A percentile compares a stretch with the other conserved stretches of the same genome.
phyloP scores from a whole-genome alignment of 164 flowering plant genomes.

The Malania oleifera region DNA sequence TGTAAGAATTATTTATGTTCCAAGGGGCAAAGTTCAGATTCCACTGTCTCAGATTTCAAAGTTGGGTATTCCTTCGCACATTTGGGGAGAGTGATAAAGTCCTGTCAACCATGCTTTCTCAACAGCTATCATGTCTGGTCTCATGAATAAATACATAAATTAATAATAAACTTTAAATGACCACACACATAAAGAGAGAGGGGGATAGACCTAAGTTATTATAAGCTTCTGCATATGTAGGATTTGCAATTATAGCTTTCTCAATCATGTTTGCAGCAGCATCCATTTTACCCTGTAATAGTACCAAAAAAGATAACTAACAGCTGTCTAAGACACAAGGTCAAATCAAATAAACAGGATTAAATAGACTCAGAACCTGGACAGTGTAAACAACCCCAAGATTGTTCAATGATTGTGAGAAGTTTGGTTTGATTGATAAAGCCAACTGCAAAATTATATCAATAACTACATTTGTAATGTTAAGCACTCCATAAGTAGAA shows the following conservation, averaged over 20 bases:
- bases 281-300: slow-evolving; percentile 93
- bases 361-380: slow-evolving; percentile 51
- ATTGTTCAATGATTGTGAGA: slow-evolving; percentile 95
- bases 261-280: slow-evolving; percentile 98
- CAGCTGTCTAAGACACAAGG: slow-evolving; percentile 1
- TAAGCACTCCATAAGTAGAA: slow-evolving; percentile 5
- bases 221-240: slow-evolving; percentile 97
- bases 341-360: neutral
- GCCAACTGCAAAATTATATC: slow-evolving; percentile 62
- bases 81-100: no score
- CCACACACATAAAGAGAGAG: no score
- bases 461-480: neutral
- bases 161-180: no score
- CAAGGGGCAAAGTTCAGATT: no score
- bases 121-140: no score
- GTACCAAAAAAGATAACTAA: slow-evolving; percentile 4
- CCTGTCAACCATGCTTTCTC: no score
- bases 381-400: slow-evolving; percentile 99
- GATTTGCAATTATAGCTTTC: slow-evolving; percentile 96
- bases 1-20: no score
- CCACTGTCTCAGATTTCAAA: no score
- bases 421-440: slow-evolving; percentile 87
- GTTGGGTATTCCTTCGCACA: no score
- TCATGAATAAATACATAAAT: no score
- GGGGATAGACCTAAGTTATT: slow-evolving; percentile 77